A percentile compares a stretch with the other conserved stretches of the same genome.
Conservation (phyloP, 2,329 filamentous ascomycete genomes). For the Claviceps capensis region DNA sequence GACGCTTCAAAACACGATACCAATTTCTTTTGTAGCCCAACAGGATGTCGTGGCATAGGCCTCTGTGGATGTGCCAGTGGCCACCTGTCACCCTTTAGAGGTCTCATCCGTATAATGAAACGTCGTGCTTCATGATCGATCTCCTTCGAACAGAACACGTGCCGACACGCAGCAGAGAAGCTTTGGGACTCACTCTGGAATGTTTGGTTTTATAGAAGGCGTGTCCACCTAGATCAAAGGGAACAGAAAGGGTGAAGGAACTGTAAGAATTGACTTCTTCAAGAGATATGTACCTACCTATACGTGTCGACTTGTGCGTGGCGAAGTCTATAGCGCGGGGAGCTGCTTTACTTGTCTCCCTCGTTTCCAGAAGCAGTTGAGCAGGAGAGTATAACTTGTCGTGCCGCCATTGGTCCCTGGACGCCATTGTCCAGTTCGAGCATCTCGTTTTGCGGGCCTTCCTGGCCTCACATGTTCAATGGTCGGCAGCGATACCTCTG, state of each 20-base stretch:
- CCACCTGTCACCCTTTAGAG: too few species aligned
- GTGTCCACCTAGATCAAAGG: background rate
- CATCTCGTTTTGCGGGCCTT: slow-evolving; percentile 22
- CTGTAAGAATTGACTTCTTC: background rate
- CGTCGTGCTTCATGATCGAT: background rate
- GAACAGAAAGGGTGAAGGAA: background rate
- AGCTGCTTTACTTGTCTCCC: slow-evolving; percentile 10
- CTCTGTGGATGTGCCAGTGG: background rate
- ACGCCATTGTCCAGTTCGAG: slow-evolving; percentile 23
- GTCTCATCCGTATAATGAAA: background rate
- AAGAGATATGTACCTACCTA: too few species aligned
- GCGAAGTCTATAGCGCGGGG: slow-evolving; percentile 1
- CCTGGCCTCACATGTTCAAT: slow-evolving; percentile 12
- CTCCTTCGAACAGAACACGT: background rate
- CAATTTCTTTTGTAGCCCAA: background rate
- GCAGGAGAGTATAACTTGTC: slow-evolving; percentile 22
- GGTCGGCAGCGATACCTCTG: slow-evolving; percentile 21
- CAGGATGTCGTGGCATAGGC: too few species aligned
- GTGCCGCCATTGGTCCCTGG: slow-evolving; percentile 18
- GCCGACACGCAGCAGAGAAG: background rate
- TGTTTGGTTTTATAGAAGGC: background rate
- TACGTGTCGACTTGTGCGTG: background rate
- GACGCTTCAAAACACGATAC: too few species aligned
- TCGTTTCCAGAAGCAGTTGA: slow-evolving; percentile 17
- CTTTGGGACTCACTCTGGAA: background rate